These are phyloP conservation scores for Cryptosporidium ryanae DNA, from an alignment of 169 alveolate genomes.

Conservation along the genomic window DNA sequence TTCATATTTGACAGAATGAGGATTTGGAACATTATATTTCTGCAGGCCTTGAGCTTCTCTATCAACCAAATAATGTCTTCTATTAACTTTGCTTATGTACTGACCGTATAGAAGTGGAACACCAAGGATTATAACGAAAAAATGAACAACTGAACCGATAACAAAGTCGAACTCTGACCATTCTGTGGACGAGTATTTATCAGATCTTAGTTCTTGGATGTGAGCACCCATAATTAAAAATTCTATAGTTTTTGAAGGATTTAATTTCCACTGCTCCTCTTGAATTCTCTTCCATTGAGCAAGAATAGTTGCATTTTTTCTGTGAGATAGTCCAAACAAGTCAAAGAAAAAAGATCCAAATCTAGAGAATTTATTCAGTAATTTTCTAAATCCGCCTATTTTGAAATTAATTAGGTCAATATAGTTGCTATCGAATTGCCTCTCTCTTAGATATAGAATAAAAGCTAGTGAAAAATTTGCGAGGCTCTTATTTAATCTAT, in stretches of 20 bases:
- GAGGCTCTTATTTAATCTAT: conserved; percentile 17
- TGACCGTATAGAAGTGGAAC: conserved; percentile 63
- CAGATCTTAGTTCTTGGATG: conserved; percentile 46
- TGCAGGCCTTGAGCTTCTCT: conserved; percentile 51
- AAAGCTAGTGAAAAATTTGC: conserved; percentile 35
- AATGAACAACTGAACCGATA: conserved; percentile 46
- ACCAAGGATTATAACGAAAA: conserved; percentile 32
- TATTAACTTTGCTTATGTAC: conserved; percentile 44
- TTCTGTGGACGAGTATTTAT: conserved; percentile 37
- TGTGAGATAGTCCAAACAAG: conserved; percentile 49
- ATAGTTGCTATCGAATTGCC: conserved; percentile 47
- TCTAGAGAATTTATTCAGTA: neutral
- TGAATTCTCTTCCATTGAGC: conserved; percentile 65
- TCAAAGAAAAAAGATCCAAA: conserved; percentile 17
- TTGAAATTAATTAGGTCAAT: conserved; percentile 37
- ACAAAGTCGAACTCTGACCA: conserved; percentile 68
- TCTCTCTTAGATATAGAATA: conserved; percentile 68
- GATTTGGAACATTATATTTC: conserved; percentile 46
- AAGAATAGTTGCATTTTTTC: conserved; percentile 13
- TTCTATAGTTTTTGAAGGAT: conserved; percentile 62
- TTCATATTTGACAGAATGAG: conserved; percentile 43
- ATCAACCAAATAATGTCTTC: conserved; percentile 30
- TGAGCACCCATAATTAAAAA: conserved; percentile 50
- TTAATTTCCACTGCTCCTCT: conserved; percentile 64
- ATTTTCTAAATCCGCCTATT: conserved; percentile 5